Base-by-base conservation (phyloP, 768 basidiomycete genomes). In the Boletus edulis region DNA sequence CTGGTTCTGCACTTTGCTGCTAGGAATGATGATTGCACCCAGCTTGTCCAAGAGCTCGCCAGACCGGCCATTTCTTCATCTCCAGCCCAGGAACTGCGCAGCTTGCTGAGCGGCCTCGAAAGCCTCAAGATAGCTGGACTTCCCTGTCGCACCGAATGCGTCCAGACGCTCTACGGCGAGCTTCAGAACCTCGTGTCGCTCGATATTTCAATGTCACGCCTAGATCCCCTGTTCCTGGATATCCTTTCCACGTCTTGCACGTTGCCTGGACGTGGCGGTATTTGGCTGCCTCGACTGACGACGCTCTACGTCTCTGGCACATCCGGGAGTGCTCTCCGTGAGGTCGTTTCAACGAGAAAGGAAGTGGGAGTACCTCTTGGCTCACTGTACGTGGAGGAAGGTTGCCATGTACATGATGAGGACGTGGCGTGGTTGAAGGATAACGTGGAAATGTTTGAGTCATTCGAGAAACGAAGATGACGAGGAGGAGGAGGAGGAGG, bases 211-310 rank as follows among this genome's bases (percentile, higher is more conserved):
- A 14, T 11, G 2, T 12, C 2, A 8, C 2, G 10, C 37, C 9
- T 27, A 39, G 5, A 7, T 8, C 3, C 8, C 7, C 8, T 34
- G 34, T 34, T 50, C 32, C 40, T 50, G 29, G 40, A 22, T 9
- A 27, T 27, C 24, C 41, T 42, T 24, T 5, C 5, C 3, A 27
- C 20, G 12, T 10, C 20, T 12, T 24, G 39, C n/a, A 35, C 20
- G 11, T 15, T 48, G 31, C 6, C 42, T 3, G 54, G 53, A 31
- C 54, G 45, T 24, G 41, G 42, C 13, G 44, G 46, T 14, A 24
- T 49, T 10, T 78, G 71, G 61, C 78, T 84, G 37, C 86, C 86
- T 27, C 73, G 74, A 45, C 74, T 90, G 9, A 67, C 75, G 57
- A 74, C 71, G 15, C 62, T 89, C 44, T 75, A 70, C 34, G 76